A percentile compares a stretch with the other conserved stretches of the same genome.
phyloP scores from a whole-genome alignment of 768 basidiomycete species.

The Tylopilus intermedius region DNA sequence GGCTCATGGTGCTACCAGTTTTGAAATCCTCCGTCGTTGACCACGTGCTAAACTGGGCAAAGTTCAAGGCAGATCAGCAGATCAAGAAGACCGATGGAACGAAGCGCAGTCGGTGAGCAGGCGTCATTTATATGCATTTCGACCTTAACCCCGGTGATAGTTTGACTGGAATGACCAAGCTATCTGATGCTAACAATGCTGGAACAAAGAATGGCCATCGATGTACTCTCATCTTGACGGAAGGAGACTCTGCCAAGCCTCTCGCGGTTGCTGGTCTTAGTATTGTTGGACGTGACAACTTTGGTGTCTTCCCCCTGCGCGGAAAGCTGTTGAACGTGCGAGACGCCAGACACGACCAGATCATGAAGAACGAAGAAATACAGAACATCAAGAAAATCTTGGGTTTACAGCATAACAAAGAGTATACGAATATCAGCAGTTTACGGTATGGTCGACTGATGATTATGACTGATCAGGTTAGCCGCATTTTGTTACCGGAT shows the following conservation, averaged over 20 bases:
- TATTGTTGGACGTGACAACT: conserved; percentile 94
- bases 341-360: conserved; percentile 92
- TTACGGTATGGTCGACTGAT: conserved; percentile 92
- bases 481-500: background rate
- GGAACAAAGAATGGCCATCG: conserved; percentile 74
- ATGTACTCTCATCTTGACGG: conserved; percentile 95
- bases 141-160: conserved; percentile 36
- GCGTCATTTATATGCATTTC: background rate
- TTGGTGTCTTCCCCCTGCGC: conserved; percentile 95
- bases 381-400: conserved; percentile 98
- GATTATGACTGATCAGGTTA: conserved; percentile 99
- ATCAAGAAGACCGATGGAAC: conserved; percentile 93
- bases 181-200: conserved; percentile 96
- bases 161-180: conserved; percentile 84
- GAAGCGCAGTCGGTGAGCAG: conserved; percentile 74
- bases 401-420: conserved; percentile 91
- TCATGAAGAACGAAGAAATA: conserved; percentile 97
- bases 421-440: conserved; percentile 61
- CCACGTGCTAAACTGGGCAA: conserved; percentile 91
- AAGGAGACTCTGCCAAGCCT: conserved; percentile 98
- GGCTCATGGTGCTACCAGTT: conserved; percentile 43
- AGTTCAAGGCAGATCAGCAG: conserved; percentile 93
- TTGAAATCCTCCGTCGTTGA: conserved; percentile 87
- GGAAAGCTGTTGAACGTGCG: conserved; percentile 97
- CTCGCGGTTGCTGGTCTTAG: conserved; percentile 91